These are phyloP conservation scores for Pharnaceum exiguum DNA, from an alignment of 148 eudicot species.

Conservation along the genomic window DNA sequence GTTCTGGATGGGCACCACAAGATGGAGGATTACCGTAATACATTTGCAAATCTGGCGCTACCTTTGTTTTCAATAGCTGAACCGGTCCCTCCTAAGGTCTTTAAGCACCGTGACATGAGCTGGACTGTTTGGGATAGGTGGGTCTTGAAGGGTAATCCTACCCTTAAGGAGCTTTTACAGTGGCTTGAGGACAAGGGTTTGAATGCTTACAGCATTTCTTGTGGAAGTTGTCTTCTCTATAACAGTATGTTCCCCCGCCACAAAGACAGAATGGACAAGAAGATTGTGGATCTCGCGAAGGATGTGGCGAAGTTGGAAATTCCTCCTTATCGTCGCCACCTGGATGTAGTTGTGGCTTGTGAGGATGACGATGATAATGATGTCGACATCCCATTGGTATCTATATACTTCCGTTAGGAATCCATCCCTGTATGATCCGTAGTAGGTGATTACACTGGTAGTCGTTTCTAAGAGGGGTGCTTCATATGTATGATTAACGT, in stretches of 20 bases:
- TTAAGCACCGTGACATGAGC: constrained; percentile 71
- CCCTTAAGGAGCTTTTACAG: constrained; percentile 50
- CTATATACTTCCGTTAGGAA: constrained; percentile 55
- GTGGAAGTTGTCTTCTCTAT: constrained; percentile 71
- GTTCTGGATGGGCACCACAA: constrained; percentile 63
- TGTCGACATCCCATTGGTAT: constrained; percentile 69
- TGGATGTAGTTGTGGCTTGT: constrained; percentile 81
- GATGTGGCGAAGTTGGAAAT: constrained; percentile 80
- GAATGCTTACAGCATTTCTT: constrained; percentile 73
- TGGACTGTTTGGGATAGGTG: constrained; percentile 96
- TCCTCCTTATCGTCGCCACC: constrained; percentile 67
- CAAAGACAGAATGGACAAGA: constrained; percentile 74
- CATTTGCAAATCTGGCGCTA: constrained; percentile 82
- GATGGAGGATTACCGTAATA: constrained; percentile 79
- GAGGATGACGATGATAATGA: constrained; percentile 85
- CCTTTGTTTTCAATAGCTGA: constrained; percentile 92
- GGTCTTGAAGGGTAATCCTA: constrained; percentile 61
- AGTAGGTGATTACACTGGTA: not conserved
- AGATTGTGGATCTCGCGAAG: constrained; percentile 62
- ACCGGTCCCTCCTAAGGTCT: constrained; percentile 76
- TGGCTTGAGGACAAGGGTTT: constrained; percentile 73
- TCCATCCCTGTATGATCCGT: not conserved
- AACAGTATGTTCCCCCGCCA: constrained; percentile 83
- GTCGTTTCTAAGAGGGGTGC: not conserved
- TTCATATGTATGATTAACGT: not conserved